A percentile compares a stretch with the other conserved stretches of the same genome.
phyloP scores from a whole-genome alignment of 2,329 filamentous ascomycete genomes.

The Aschersonia sp. region DNA sequence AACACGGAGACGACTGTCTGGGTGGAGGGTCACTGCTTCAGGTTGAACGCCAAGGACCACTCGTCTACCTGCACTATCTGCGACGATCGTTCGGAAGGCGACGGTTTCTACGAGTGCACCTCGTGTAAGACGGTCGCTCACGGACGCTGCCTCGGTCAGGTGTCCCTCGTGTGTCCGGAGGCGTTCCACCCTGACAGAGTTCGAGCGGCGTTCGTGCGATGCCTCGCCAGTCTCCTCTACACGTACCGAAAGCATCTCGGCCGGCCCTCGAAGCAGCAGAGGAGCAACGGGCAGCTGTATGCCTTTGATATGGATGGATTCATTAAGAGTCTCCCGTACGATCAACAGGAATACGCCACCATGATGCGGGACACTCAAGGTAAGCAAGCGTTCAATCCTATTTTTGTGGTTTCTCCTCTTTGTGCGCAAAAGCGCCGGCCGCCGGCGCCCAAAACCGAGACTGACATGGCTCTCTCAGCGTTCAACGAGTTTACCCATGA shows the following conservation, averaged over 20 bases:
- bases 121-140: constrained; percentile 46
- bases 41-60: constrained; percentile 44
- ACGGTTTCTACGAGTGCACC: constrained; percentile 61
- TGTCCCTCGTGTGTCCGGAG: constrained; percentile 47
- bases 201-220: constrained; percentile 48
- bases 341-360: constrained; percentile 47
- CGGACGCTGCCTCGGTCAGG: constrained; percentile 44
- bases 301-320: constrained; percentile 53
- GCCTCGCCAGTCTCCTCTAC: constrained; percentile 49
- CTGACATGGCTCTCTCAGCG: constrained; percentile 6
- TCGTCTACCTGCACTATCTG: constrained; percentile 56
- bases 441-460: background rate
- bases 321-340: constrained; percentile 47
- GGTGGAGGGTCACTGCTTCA: constrained; percentile 75
- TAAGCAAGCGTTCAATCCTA: constrained; percentile 16
- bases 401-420: no score
- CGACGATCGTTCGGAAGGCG: constrained; percentile 56
- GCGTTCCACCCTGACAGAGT: constrained; percentile 49
- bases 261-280: constrained; percentile 45
- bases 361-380: constrained; percentile 56
- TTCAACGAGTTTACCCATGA: constrained; percentile 82
- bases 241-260: constrained; percentile 50
- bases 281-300: constrained; percentile 42
- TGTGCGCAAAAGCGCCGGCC: background rate
- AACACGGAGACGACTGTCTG: constrained; percentile 70